Percentiles rank a stretch among this genome's conserved stretches.
Evolutionary conservation across 345 rosid species (phyloP).

Genomic region (Populus nigra): DNA sequence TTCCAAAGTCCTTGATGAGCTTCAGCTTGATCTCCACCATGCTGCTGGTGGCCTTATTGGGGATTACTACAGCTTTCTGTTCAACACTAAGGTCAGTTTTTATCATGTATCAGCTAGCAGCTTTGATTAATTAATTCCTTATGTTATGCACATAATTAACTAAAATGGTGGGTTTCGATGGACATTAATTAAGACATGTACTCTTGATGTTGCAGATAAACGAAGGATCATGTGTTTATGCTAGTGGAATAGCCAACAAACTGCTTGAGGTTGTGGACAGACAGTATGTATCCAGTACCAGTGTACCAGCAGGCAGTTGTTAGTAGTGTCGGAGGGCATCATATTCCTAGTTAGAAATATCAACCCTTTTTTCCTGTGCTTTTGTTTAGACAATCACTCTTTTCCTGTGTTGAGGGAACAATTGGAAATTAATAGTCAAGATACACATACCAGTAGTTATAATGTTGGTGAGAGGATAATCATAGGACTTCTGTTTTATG

Average conservation of each 20-base stretch:
- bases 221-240: constrained; percentile 31
- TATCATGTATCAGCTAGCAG: neutral
- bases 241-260: constrained; percentile 32
- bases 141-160: no score
- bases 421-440: neutral
- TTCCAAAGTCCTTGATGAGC: constrained; percentile 71
- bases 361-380: neutral
- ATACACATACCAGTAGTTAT: neutral
- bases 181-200: neutral
- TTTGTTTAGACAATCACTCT: neutral
- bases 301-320: neutral
- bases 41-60: constrained; percentile 90
- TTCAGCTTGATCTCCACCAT: constrained; percentile 77
- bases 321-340: neutral
- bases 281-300: constrained; percentile 14
- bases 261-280: constrained; percentile 32
- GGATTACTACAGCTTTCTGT: constrained; percentile 68
- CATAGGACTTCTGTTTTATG: neutral
- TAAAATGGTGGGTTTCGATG: neutral
- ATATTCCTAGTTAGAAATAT: neutral
- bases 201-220: constrained; percentile 19
- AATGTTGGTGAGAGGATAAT: neutral
- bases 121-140: neutral
- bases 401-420: neutral
- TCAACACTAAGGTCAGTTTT: constrained; percentile 69